Conservation (phyloP, 1,139 yeast genomes). For the Protomyces pachydermus region DNA sequence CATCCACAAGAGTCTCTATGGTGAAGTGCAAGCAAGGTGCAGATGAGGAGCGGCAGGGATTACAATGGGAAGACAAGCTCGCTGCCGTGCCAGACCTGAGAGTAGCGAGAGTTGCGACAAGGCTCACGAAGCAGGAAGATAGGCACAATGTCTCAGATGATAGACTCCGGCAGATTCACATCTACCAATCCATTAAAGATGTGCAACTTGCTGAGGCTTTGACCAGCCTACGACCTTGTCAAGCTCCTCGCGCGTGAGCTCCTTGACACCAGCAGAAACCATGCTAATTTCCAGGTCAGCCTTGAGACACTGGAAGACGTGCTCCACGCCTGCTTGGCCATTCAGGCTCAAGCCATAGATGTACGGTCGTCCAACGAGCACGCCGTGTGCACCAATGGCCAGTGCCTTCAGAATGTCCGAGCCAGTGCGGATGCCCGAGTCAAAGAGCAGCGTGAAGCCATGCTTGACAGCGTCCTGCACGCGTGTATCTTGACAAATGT, state of each 20-base stretch:
- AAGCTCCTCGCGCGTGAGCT: conserved; percentile 13
- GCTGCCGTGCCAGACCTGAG: too few species aligned
- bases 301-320: conserved; percentile 39
- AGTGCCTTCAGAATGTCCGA: conserved; percentile 67
- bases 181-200: neutral
- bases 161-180: neutral
- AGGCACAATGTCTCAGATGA: too few species aligned
- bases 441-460: conserved; percentile 58
- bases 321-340: conserved; percentile 69
- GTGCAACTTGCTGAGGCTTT: neutral
- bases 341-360: conserved; percentile 67
- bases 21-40: too few species aligned
- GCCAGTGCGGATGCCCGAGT: conserved; percentile 72
- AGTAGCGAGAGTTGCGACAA: too few species aligned
- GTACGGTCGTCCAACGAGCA: conserved; percentile 71
- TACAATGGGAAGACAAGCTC: too few species aligned
- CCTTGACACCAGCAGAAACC: conserved; percentile 30
- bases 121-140: too few species aligned
- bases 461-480: conserved; percentile 31
- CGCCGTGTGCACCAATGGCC: conserved; percentile 70
- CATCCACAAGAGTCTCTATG: too few species aligned
- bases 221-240: conserved; percentile 1
- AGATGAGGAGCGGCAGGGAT: too few species aligned
- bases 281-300: conserved; percentile 33
- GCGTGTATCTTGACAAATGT: conserved; percentile 49